Percentiles rank a stretch among this genome's conserved stretches.
phyloP scores from a whole-genome alignment of 208 protist species.

The Trichomonas tenax region DNA sequence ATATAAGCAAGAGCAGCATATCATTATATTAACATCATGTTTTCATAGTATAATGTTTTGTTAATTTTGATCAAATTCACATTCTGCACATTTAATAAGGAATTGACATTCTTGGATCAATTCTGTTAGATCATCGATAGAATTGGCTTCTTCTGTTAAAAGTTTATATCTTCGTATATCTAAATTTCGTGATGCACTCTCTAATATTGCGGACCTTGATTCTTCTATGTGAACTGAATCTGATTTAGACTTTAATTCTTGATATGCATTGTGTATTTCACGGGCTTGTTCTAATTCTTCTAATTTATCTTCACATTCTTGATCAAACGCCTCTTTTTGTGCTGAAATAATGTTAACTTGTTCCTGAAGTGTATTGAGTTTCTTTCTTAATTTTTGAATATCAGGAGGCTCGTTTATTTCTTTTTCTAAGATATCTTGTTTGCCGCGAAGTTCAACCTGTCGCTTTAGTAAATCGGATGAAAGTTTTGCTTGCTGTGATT shows the following conservation, averaged over 20 bases:
- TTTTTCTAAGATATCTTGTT: background rate
- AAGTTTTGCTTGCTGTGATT: background rate
- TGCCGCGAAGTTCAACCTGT: background rate
- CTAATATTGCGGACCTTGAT: background rate
- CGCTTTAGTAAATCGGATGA: background rate
- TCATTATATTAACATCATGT: too few relatives aligned
- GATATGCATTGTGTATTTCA: background rate
- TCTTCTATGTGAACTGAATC: background rate
- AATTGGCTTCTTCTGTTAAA: background rate
- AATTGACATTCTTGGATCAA: background rate
- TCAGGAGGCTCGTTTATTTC: background rate
- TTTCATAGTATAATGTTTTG: too few relatives aligned
- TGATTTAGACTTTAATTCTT: background rate
- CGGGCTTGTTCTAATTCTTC: background rate
- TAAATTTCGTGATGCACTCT: background rate
- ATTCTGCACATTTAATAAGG: background rate
- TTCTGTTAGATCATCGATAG: background rate
- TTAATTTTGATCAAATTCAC: background rate
- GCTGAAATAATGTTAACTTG: background rate
- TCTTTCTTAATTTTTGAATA: background rate
- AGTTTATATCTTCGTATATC: background rate
- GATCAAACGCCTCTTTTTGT: background rate
- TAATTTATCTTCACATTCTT: background rate
- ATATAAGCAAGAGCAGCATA: too few relatives aligned
- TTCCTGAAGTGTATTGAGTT: background rate